Base-by-base conservation (phyloP, 768 basidiomycete genomes). In the Rossbeevera mucosa region DNA sequence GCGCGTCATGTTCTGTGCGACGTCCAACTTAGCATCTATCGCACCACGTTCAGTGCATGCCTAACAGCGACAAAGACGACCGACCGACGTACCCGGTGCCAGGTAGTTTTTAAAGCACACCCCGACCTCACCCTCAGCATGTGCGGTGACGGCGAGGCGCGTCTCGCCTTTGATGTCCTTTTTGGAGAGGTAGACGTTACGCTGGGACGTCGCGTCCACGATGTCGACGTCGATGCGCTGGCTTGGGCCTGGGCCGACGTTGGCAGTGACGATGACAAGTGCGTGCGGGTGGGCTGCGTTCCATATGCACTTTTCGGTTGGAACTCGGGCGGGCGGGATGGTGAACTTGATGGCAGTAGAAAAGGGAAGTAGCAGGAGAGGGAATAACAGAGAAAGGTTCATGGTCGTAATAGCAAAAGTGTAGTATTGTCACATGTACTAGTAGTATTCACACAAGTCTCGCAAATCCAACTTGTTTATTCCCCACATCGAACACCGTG, bases 151-250 rank as follows among this genome's bases (percentile, higher is more conserved):
- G 9, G 95, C 95, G 54, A 99, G 76, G 63, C 95, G 78, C 16
- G 94, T 90, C 76, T 99, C 95, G 6, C 81, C 91, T 51, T 85
- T 88, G 64, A 99, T 88, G 33, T 82, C 83, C 67, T 76, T 82
- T 74, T 98, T 99, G 64, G 81, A 86, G 59, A 97, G 75, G 68
- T 97, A 98, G 9, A 94, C 83, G 68, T 97, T 97, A 61, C 83
- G 81, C 62, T 85, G 80, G 21, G 85, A 76, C 41, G 85, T 85
- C 18, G 91, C 91, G 71, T 98, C 95, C 46, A 96, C 73, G 56
- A 99, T 93, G 66, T 97, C 93, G 58, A 99, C 79, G 75, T 99
- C 96, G 30, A 94, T 78, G 20, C 93, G 82, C 71, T 95, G 94
- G 60, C 80, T 76, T 0, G 71, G 70, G 0, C 87, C 88, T 0